Conservation (phyloP, 2,329 filamentous ascomycete genomes). For the Mollisiaceae sp. region DNA sequence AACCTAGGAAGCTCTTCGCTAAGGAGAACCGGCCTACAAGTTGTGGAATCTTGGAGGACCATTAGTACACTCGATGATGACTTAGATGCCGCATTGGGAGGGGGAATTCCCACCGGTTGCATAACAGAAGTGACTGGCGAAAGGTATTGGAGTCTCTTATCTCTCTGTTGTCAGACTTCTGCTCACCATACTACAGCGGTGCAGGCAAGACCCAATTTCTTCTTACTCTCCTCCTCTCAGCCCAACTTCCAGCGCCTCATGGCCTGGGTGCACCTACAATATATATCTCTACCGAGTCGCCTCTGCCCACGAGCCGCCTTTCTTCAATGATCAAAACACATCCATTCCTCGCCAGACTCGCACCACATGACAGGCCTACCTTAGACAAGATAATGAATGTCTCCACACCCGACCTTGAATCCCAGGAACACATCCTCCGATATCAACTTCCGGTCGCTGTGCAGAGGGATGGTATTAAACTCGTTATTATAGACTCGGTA, state of each 20-base stretch:
- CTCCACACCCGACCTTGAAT: constrained; percentile 86
- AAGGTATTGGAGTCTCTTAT: constrained; percentile 56
- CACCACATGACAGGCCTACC: constrained; percentile 55
- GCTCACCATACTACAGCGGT: constrained; percentile 57
- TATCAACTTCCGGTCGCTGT: constrained; percentile 92
- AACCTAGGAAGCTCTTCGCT: constrained; percentile 24
- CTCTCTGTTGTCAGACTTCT: constrained; percentile 16
- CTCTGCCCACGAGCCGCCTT: constrained; percentile 81
- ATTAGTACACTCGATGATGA: constrained; percentile 82
- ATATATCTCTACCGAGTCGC: constrained; percentile 92
- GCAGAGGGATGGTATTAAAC: constrained; percentile 73
- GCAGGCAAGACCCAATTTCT: constrained; percentile 96
- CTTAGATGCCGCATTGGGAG: constrained; percentile 74
- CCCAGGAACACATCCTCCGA: constrained; percentile 91
- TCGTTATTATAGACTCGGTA: constrained; percentile 88
- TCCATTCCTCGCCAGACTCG: constrained; percentile 58
- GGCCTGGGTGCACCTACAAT: constrained; percentile 77
- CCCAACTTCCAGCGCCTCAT: constrained; percentile 76
- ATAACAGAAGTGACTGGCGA: constrained; percentile 92
- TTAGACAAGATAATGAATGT: constrained; percentile 81
- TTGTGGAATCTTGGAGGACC: constrained; percentile 53
- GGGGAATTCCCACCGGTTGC: constrained; percentile 80
- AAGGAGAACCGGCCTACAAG: constrained; percentile 44
- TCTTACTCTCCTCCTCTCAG: constrained; percentile 80
- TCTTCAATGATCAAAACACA: constrained; percentile 76